These are phyloP conservation scores for Xylariaceae sp. DNA, from an alignment of 2,329 filamentous ascomycete genomes.

Conservation along the genomic window DNA sequence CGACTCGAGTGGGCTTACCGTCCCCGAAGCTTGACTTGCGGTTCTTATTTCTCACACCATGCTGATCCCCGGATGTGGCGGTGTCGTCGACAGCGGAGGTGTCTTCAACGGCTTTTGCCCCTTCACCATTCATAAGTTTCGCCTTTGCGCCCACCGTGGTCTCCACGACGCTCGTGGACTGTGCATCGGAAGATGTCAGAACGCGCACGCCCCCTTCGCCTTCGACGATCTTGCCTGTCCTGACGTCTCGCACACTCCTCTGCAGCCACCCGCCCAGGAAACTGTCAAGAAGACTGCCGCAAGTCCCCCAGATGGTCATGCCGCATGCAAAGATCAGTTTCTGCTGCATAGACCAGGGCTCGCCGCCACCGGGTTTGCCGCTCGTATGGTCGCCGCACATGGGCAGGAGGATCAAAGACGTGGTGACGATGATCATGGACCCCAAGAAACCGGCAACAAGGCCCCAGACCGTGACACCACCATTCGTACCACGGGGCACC, in stretches of 20 bases:
- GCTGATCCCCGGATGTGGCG: slow-evolving; percentile 36
- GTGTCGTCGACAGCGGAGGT: slow-evolving; percentile 34
- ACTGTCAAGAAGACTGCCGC: slow-evolving; percentile 83
- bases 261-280: slow-evolving; percentile 80
- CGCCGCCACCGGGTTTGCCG: slow-evolving; percentile 37
- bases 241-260: slow-evolving; percentile 76
- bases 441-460: slow-evolving; percentile 69
- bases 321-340: slow-evolving; percentile 45
- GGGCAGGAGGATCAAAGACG: slow-evolving; percentile 62
- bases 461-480: slow-evolving; percentile 75
- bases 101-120: slow-evolving; percentile 37
- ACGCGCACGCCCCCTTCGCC: slow-evolving; percentile 66
- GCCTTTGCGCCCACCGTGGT: slow-evolving; percentile 36
- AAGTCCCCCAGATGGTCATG: slow-evolving; percentile 65
- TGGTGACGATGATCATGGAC: slow-evolving; percentile 62
- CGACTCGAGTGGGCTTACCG: slow-evolving; percentile 54
- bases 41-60: slow-evolving; percentile 45
- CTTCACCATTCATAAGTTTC: slow-evolving; percentile 39
- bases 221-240: slow-evolving; percentile 83
- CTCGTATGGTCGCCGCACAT: slow-evolving; percentile 50
- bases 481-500: slow-evolving; percentile 89
- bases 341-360: slow-evolving; percentile 44
- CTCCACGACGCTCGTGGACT: slow-evolving; percentile 21
- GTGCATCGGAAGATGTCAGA: slow-evolving; percentile 38
- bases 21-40: slow-evolving; percentile 49